Percentiles rank a stretch among this genome's conserved stretches.
These are phyloP conservation scores for Letharia columbiana DNA, from an alignment of 495 filamentous ascomycete genomes.

Conservation along the genomic window DNA sequence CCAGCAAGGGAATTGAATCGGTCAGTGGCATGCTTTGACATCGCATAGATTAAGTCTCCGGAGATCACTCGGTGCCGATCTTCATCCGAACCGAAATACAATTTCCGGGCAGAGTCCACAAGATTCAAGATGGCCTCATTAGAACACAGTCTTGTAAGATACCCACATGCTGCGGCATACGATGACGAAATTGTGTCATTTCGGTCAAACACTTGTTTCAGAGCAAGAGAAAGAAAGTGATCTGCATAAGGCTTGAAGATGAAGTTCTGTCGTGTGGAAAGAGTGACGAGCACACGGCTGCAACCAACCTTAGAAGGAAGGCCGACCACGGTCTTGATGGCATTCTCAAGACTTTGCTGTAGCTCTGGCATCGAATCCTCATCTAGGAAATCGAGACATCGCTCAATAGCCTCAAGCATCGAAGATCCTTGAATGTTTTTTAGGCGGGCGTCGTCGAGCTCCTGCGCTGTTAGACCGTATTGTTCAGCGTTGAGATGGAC, in stretches of 20 bases:
- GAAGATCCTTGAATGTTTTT: conserved; percentile 76
- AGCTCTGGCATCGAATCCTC: conserved; percentile 62
- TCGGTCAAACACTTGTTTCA: conserved; percentile 73
- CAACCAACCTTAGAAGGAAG: conserved; percentile 91
- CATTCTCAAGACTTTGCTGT: conserved; percentile 59
- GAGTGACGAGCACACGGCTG: conserved; percentile 67
- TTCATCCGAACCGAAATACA: conserved; percentile 77
- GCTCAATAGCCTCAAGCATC: conserved; percentile 86
- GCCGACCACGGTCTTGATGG: conserved; percentile 77
- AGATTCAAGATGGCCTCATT: conserved; percentile 61
- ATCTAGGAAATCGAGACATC: conserved; percentile 80
- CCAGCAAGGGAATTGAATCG: conserved; percentile 70
- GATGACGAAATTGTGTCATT: conserved; percentile 84
- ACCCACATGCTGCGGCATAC: conserved; percentile 80
- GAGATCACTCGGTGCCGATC: conserved; percentile 61
- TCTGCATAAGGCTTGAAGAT: conserved; percentile 71
- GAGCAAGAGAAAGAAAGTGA: conserved; percentile 63
- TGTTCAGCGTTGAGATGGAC: conserved; percentile 81
- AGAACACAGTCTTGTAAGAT: conserved; percentile 66
- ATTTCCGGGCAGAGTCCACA: conserved; percentile 52
- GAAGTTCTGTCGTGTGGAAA: conserved; percentile 67
- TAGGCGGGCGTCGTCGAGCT: conserved; percentile 76
- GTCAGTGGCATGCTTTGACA: conserved; percentile 82
- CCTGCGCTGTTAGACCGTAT: conserved; percentile 71
- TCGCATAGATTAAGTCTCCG: conserved; percentile 66